Evolutionary conservation across 148 eudicot species (phyloP).

Genomic region (Simmondsia chinensis): DNA sequence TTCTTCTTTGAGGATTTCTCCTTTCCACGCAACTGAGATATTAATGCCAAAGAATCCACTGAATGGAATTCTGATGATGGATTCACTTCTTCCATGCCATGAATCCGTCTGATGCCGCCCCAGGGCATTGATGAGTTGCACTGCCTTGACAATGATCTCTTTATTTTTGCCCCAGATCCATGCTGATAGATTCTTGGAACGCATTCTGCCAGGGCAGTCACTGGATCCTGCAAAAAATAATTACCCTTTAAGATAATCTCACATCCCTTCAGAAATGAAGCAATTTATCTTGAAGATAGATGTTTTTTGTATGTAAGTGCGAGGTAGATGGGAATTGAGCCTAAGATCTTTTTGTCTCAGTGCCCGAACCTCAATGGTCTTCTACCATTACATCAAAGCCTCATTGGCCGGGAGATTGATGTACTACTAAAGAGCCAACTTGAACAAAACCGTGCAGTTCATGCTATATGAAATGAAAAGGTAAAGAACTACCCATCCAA

Average conservation of each 20-base stretch:
- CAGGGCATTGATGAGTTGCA: slow-evolving; percentile 13
- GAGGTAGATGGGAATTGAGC: no score
- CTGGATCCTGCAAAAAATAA: slow-evolving; percentile 40
- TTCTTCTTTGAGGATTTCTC: slow-evolving; percentile 19
- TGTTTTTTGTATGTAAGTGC: no score
- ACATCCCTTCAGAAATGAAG: background rate
- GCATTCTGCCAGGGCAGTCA: slow-evolving; percentile 17
- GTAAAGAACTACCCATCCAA: no score
- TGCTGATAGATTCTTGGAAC: slow-evolving; percentile 40
- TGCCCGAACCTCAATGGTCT: no score
- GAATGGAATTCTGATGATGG: slow-evolving; percentile 28
- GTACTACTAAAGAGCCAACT: no score
- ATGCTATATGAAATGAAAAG: no score
- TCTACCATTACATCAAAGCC: no score
- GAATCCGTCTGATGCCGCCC: slow-evolving; percentile 15
- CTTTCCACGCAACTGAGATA: slow-evolving; percentile 24
- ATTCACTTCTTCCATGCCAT: slow-evolving; percentile 13
- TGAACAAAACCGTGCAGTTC: no score
- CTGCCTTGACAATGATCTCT: slow-evolving; percentile 43
- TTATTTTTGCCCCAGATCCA: slow-evolving; percentile 83
- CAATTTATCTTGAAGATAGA: no score
- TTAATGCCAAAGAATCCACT: slow-evolving; percentile 47
- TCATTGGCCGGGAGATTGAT: no score
- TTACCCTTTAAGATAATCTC: background rate
- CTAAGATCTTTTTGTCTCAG: no score